Conservation (phyloP, 495 filamentous ascomycete genomes). For the Neohortaea acidophila region DNA sequence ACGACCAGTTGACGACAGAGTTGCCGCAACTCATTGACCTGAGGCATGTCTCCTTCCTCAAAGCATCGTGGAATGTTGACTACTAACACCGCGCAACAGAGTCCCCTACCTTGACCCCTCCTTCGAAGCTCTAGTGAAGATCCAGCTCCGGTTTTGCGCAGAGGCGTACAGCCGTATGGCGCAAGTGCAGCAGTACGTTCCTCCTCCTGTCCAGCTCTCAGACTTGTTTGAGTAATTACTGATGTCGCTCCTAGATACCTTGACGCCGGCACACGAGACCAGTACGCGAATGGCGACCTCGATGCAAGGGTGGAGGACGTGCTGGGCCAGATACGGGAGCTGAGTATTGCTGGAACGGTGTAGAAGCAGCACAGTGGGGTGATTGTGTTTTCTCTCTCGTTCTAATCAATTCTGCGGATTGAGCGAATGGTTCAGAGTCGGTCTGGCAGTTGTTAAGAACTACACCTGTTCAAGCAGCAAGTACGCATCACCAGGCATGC, state of each 20-base stretch:
- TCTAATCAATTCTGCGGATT: too few species aligned
- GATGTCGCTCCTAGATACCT: conserved; percentile 40
- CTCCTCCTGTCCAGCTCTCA: neutral
- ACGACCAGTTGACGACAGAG: conserved; percentile 85
- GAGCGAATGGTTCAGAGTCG: too few species aligned
- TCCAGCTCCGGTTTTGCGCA: conserved; percentile 92
- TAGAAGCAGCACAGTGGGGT: conserved; percentile 20
- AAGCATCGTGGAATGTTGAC: neutral
- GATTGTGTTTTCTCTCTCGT: too few species aligned
- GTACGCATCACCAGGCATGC: too few species aligned
- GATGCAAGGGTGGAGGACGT: conserved; percentile 91
- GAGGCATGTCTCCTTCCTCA: conserved; percentile 34
- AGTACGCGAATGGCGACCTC: conserved; percentile 86
- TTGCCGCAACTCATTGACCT: conserved; percentile 96
- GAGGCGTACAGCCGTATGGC: conserved; percentile 96
- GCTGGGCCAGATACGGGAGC: conserved; percentile 85
- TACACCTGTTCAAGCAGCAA: too few species aligned
- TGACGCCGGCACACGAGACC: conserved; percentile 87
- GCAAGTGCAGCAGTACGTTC: conserved; percentile 69
- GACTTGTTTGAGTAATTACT: neutral
- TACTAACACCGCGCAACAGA: conserved; percentile 6
- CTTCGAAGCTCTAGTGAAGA: conserved; percentile 96
- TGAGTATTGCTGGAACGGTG: conserved; percentile 78
- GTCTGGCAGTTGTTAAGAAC: too few species aligned
- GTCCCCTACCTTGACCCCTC: conserved; percentile 93